Evolutionary conservation across 345 rosid species (phyloP).

Genomic region (Dovyalis caffra): DNA sequence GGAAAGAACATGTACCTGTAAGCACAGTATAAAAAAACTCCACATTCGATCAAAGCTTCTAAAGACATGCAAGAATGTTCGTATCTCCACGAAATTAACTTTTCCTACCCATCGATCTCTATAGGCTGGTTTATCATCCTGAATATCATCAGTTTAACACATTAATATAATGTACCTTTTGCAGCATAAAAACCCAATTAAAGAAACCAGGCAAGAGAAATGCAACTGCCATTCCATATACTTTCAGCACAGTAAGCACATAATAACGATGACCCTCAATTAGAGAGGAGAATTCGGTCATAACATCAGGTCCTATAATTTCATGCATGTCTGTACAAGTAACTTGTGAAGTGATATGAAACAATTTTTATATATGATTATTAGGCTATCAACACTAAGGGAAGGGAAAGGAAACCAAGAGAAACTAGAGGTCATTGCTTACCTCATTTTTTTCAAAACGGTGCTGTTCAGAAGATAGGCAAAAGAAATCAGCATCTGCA

Average conservation of each 20-base stretch:
- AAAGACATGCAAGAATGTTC: slow-evolving; percentile 95
- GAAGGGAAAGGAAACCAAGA: background rate
- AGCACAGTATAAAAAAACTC: slow-evolving; percentile 84
- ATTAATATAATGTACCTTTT: background rate
- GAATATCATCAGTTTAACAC: slow-evolving; percentile 15
- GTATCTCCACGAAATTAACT: slow-evolving; percentile 96
- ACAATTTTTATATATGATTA: background rate
- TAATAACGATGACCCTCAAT: background rate
- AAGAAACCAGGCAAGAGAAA: background rate
- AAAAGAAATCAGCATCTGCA: slow-evolving; percentile 90
- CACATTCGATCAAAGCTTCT: slow-evolving; percentile 99
- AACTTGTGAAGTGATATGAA: background rate
- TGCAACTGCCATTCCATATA: background rate
- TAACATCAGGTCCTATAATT: background rate
- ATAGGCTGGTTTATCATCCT: slow-evolving; percentile 69
- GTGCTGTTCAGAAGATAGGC: slow-evolving; percentile 32
- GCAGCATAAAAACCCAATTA: background rate
- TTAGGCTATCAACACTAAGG: background rate
- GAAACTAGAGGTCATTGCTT: background rate
- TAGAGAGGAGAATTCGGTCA: background rate
- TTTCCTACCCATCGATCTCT: slow-evolving; percentile 89
- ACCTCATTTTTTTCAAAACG: slow-evolving; percentile 63
- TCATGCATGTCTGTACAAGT: background rate
- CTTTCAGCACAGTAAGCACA: too few species aligned
- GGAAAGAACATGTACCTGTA: slow-evolving; percentile 58